Conservation (phyloP, 2,329 filamentous ascomycete species). For the Neonectria neomacrospora region DNA sequence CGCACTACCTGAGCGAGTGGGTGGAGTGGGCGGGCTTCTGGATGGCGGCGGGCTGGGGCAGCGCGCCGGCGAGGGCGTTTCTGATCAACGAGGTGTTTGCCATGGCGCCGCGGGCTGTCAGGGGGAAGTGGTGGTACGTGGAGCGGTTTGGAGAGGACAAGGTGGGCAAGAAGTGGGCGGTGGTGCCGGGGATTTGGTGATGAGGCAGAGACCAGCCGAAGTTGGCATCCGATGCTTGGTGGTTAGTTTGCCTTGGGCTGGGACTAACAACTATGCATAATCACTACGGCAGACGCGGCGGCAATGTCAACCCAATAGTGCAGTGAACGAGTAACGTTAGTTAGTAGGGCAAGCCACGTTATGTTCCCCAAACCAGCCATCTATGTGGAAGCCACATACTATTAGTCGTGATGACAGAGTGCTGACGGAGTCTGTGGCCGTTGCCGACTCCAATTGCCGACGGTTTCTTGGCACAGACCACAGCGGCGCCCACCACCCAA, state of each 20-base stretch:
- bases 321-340: too few relatives aligned
- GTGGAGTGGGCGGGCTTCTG: conserved; percentile 93
- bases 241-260: conserved; percentile 5
- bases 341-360: neutral
- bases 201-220: conserved; percentile 6
- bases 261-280: conserved; percentile 1
- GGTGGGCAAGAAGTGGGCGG: conserved; percentile 78
- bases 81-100: conserved; percentile 87
- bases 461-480: conserved; percentile 37
- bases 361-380: neutral
- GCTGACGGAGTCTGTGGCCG: neutral
- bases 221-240: conserved; percentile 19
- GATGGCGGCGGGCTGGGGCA: conserved; percentile 75
- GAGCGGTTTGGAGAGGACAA: conserved; percentile 88
- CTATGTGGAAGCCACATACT: too few relatives aligned
- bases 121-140: conserved; percentile 86
- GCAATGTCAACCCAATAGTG: neutral
- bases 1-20: conserved; percentile 98
- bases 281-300: neutral
- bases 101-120: conserved; percentile 88
- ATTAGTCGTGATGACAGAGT: neutral
- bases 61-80: conserved; percentile 82
- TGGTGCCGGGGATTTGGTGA: conserved; percentile 66
- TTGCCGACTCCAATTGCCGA: conserved; percentile 46
- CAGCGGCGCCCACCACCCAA: conserved; percentile 10